Base-by-base conservation (phyloP, 768 basidiomycete genomes). In the Boletus sensibilis region DNA sequence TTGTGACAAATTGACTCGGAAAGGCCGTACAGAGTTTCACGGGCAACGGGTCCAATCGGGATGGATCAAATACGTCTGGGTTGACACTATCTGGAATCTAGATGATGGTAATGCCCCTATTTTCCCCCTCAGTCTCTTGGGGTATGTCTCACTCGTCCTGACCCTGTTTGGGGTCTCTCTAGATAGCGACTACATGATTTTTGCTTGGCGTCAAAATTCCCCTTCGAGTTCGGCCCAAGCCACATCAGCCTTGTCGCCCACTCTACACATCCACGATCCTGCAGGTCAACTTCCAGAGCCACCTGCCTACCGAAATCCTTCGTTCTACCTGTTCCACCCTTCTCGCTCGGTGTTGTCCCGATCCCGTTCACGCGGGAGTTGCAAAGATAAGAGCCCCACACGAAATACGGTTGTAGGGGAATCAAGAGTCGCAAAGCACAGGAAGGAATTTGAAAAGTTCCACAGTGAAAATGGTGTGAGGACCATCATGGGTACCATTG, bases 401-500 rank as follows among this genome's bases (percentile, higher is more conserved):
- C 71, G 59, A 55, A 52, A 53, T 21, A 61, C 58, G 25, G 68
- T 63, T 34, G 50, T 53, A 50, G 27, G 31, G 7, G 78, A 76
- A 44, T 78, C 85, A 49, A 76, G 78, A 3, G 77, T 81, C 1
- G 87, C 85, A 4, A 79, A 80, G 57, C 81, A 86, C 72, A 87
- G 86, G 73, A 86, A 82, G 63, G 84, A 87, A 42, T 95, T 94
- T 62, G 82, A 91, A 64, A 83, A 82, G 61, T 98, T 98, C 64
- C 94, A 96, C 62, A 81, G 81, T 20, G 90, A 90, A 74, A 94
- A 94, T 64, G 97, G 97, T 1, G 95, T 98, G 10, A 79, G 96
- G 49, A 98, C 94, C 4, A 89, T 99, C 16, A 78, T 87, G 60
- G 97, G 97, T 3, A 86, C 82, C 60, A 92, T 98, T 55, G 96